Evolutionary conservation across 2,329 filamentous ascomycete genomes (phyloP).

Genomic region (Clonostachys byssicola): DNA sequence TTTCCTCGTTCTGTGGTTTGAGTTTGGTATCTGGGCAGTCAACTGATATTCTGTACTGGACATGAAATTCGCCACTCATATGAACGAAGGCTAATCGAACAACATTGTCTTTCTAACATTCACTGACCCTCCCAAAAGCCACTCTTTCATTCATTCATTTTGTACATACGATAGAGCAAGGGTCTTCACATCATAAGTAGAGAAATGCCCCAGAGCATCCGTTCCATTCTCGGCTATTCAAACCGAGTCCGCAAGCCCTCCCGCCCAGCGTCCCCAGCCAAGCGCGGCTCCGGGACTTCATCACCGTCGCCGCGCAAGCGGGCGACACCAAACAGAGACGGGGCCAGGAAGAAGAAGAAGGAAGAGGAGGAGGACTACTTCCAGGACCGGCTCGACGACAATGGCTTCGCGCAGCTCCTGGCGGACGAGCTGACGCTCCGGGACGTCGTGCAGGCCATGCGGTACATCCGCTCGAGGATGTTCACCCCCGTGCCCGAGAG

Average conservation of each 20-base stretch:
- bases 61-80: too few relatives aligned
- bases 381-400: conserved; percentile 51
- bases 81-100: too few relatives aligned
- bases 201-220: neutral
- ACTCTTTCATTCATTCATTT: too few relatives aligned
- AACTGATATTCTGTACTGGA: too few relatives aligned
- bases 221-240: neutral
- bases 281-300: neutral
- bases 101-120: too few relatives aligned
- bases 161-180: too few relatives aligned
- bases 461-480: conserved; percentile 56
- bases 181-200: too few relatives aligned
- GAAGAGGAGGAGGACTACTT: conserved; percentile 19
- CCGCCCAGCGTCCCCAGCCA: neutral
- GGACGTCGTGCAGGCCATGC: conserved; percentile 62
- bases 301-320: conserved; percentile 15
- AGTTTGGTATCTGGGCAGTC: too few relatives aligned
- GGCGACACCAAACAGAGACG: conserved; percentile 3
- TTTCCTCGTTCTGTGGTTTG: too few relatives aligned
- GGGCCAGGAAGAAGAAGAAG: conserved; percentile 1
- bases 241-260: neutral
- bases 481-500: conserved; percentile 60
- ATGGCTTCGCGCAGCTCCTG: conserved; percentile 51
- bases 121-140: too few relatives aligned
- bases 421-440: conserved; percentile 51